Base-by-base conservation (phyloP, 371 early-diverging fungal genomes). In the Mortierella sp. region DNA sequence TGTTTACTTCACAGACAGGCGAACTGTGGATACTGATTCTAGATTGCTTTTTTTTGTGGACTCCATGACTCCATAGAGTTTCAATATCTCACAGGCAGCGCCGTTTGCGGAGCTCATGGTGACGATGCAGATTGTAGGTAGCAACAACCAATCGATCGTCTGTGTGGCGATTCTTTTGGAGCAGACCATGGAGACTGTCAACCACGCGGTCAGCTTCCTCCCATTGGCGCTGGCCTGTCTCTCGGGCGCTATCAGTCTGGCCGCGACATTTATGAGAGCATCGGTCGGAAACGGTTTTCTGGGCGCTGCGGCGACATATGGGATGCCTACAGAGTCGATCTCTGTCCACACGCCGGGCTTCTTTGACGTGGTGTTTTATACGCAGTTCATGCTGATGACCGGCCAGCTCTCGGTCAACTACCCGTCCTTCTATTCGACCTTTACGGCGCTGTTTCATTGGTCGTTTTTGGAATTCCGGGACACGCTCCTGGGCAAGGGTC, bases 391-490 rank as follows among this genome's bases (percentile, higher is more conserved):
- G 53, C 76, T 88, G 8, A 79, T 80, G 41, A 83, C 86, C 16
- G 89, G 89, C 0, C 87, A 84, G 53, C 86, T 91, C 69, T 86
- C 86, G 41, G 70, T 91, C 39, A 76, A 85, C 61, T 91, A 91
- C 53, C 91, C 91, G 1, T 74, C 79, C 16, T 91, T 90, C 44
- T 88, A 89, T 64, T 73, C 88, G 1, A 77, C 89, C 16, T 90
- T 91, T 68, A 85, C 88, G 0, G 81, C 89, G 0, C 87, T 89
- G 50, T 91, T 91, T 64, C 80, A 89, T n/a, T 91, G 91, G 91
- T 88, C 89, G 22, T 90, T 87, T 63, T 68, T 91, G 24, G 66
- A 76, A 41, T 80, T 80, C 48, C 44, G 43, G 40, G 48, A 80
- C 29, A 73, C 81, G 14, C 40, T 80, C 19, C 26, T 61, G 4